Conservation (phyloP, 352 stramenopile genomes). For the Phytophthora chlamydospora region DNA sequence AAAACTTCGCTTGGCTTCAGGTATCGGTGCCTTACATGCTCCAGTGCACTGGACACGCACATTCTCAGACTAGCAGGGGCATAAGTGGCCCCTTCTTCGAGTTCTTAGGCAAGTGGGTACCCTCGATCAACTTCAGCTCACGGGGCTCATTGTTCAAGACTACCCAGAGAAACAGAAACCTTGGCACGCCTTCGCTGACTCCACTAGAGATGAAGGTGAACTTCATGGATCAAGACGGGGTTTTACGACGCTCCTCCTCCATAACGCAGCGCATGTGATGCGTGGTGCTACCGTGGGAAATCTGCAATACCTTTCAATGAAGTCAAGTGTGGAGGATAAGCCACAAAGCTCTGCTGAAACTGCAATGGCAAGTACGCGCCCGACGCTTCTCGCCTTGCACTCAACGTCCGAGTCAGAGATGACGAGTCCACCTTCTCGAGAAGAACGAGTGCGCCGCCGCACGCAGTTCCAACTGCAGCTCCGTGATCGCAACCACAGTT, state of each 20-base stretch:
- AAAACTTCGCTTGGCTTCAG: background rate
- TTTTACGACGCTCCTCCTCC: slow-evolving; percentile 37
- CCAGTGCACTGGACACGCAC: too few relatives aligned
- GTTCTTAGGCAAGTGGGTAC: slow-evolving; percentile 6
- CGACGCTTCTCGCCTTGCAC: background rate
- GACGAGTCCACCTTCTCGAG: background rate
- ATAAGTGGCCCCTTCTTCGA: background rate
- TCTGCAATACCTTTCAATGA: background rate
- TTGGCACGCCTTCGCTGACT: background rate
- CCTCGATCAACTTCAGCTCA: too few relatives aligned
- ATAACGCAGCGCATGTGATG: slow-evolving; percentile 23
- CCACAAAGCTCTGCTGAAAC: slow-evolving; percentile 7
- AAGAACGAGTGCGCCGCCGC: slow-evolving; percentile 29
- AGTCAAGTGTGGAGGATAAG: background rate
- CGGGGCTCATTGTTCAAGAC: too few relatives aligned
- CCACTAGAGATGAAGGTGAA: slow-evolving; percentile 32
- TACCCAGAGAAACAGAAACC: too few relatives aligned
- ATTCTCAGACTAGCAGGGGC: background rate
- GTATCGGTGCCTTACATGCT: too few relatives aligned
- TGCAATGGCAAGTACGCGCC: background rate
- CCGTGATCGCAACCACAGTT: slow-evolving; percentile 29
- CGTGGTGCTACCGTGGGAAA: slow-evolving; percentile 25
- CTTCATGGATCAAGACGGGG: slow-evolving; percentile 45
- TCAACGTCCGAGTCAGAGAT: slow-evolving; percentile 9
- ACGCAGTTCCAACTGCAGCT: slow-evolving; percentile 28